Conservation (phyloP, 2,329 filamentous ascomycete genomes). For the Colletotrichum tofieldiae region DNA sequence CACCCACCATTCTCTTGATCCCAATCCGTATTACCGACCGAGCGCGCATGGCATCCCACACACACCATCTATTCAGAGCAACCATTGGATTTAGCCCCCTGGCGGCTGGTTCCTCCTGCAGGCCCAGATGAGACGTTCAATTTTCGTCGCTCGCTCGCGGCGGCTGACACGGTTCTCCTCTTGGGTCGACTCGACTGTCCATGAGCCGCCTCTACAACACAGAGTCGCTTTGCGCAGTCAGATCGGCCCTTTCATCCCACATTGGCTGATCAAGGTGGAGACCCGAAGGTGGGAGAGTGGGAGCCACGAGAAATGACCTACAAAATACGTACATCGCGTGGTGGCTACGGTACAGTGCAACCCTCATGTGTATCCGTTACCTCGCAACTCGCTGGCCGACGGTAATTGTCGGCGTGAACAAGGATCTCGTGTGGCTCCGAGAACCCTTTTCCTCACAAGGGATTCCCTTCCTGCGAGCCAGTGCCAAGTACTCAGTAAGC, state of each 20-base stretch:
- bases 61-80: constrained; percentile 1
- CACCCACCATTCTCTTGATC: constrained; percentile 20
- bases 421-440: constrained; percentile 11
- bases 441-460: constrained; percentile 11
- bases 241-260: constrained; percentile 39
- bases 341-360: constrained; percentile 19
- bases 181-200: neutral
- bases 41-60: constrained; percentile 19
- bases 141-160: neutral
- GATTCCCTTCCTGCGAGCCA: constrained; percentile 19
- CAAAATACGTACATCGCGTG: constrained; percentile 4
- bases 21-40: constrained; percentile 22
- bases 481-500: neutral
- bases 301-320: constrained; percentile 5
- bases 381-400: neutral
- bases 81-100: constrained; percentile 9
- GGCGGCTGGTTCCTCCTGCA: constrained; percentile 12
- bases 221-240: constrained; percentile 9
- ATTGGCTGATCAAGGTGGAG: constrained; percentile 28
- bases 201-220: constrained; percentile 1
- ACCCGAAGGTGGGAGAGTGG: constrained; percentile 16
- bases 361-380: neutral
- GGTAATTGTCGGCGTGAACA: constrained; percentile 26
- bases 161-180: neutral
- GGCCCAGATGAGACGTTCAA: constrained; percentile 22